phyloP scores from a whole-genome alignment of 345 rosid genomes.

The Geranium rotundifolium region DNA sequence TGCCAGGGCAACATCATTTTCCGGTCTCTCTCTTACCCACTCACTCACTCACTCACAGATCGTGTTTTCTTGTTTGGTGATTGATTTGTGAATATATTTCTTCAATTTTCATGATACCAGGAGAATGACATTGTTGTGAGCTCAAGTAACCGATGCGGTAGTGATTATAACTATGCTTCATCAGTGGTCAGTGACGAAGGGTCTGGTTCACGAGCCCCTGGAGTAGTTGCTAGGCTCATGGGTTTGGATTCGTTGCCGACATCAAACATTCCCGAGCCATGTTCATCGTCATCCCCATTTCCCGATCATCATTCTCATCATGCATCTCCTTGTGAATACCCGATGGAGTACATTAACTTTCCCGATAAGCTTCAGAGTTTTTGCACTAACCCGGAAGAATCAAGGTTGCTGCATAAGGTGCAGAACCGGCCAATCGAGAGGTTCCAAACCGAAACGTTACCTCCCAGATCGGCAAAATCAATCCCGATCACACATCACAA shows the following conservation, averaged over 20 bases:
- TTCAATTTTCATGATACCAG: neutral
- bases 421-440: conserved; percentile 48
- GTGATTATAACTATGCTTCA: conserved; percentile 47
- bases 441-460: conserved; percentile 71
- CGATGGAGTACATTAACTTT: conserved; percentile 22
- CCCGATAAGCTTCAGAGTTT: conserved; percentile 25
- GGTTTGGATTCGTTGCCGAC: conserved; percentile 82
- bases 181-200: conserved; percentile 67
- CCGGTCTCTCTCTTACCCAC: conserved; percentile 18
- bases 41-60: conserved; percentile 1
- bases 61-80: neutral
- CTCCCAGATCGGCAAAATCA: conserved; percentile 66
- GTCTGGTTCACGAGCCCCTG: conserved; percentile 52
- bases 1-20: conserved; percentile 21
- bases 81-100: conserved; percentile 9
- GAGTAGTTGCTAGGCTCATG: conserved; percentile 93
- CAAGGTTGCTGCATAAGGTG: conserved; percentile 24
- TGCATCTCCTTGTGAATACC: conserved; percentile 24
- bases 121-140: conserved; percentile 29
- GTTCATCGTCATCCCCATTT: conserved; percentile 25
- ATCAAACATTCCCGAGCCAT: conserved; percentile 29
- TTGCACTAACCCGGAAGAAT: conserved; percentile 24
- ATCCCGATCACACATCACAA: conserved; percentile 48
- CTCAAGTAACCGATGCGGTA: conserved; percentile 30
- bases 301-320: conserved; percentile 20